Evolutionary conservation across 768 basidiomycete genomes (phyloP).

Genomic region (Hirschioporus abietinus): DNA sequence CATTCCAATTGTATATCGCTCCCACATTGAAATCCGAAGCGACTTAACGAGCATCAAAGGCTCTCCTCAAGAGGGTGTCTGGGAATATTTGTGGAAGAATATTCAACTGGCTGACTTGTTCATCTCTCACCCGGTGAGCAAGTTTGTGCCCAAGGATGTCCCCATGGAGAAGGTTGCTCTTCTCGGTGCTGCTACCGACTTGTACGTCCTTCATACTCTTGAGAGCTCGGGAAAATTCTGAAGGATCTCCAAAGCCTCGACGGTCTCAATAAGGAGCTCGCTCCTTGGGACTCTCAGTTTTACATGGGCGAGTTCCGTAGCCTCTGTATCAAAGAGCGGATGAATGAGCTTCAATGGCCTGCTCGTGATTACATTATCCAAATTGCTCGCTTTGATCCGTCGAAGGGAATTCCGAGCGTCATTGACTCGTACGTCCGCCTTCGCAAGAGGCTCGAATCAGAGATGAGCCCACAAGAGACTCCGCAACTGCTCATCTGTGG

Average conservation of each 20-base stretch:
- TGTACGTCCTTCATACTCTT: slow-evolving; percentile 44
- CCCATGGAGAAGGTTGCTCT: slow-evolving; percentile 64
- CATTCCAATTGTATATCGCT: slow-evolving; percentile 87
- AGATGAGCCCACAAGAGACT: slow-evolving; percentile 42
- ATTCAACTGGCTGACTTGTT: slow-evolving; percentile 88
- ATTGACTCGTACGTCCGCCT: slow-evolving; percentile 85
- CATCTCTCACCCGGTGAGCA: slow-evolving; percentile 92
- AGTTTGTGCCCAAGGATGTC: slow-evolving; percentile 88
- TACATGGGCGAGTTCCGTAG: slow-evolving; percentile 88
- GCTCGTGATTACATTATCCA: slow-evolving; percentile 83
- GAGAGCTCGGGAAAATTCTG: slow-evolving; percentile 16
- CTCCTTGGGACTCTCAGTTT: slow-evolving; percentile 74
- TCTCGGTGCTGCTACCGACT: slow-evolving; percentile 82
- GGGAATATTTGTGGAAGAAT: slow-evolving; percentile 93
- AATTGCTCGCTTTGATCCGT: slow-evolving; percentile 91
- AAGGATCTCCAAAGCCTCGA: slow-evolving; percentile 57
- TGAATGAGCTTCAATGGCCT: slow-evolving; percentile 76
- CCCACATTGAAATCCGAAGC: slow-evolving; percentile 88
- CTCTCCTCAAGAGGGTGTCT: slow-evolving; percentile 86
- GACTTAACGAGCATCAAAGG: slow-evolving; percentile 78
- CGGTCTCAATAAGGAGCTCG: slow-evolving; percentile 88
- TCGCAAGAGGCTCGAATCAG: slow-evolving; percentile 51
- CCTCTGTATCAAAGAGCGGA: slow-evolving; percentile 74
- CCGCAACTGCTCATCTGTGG: slow-evolving; percentile 83
- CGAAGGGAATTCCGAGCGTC: slow-evolving; percentile 78